Percentiles rank a stretch among this genome's conserved stretches.
These are phyloP conservation scores for Xylaria digitata DNA, from an alignment of 2,329 filamentous ascomycete species.

Conservation along the genomic window DNA sequence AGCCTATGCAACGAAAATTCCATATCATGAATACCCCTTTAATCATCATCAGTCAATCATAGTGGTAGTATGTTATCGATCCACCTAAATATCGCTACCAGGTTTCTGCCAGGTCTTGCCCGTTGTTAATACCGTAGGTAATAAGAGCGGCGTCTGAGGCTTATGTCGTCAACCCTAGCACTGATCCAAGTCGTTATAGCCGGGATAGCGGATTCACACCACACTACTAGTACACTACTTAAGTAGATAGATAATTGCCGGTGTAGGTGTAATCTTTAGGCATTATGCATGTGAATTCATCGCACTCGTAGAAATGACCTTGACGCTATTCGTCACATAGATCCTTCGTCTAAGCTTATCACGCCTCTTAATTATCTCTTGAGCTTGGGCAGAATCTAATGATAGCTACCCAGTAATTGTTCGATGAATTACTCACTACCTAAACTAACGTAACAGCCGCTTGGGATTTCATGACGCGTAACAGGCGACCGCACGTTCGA, in stretches of 20 bases:
- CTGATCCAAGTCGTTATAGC: constrained; percentile 19
- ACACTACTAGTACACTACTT: too few species aligned
- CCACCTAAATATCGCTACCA: constrained; percentile 14
- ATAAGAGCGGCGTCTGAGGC: constrained; percentile 2
- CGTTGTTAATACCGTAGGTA: constrained; percentile 10
- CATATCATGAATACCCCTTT: not conserved
- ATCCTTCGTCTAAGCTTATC: constrained; percentile 16
- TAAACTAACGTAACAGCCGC: not conserved
- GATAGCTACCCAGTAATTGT: not conserved
- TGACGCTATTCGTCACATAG: constrained; percentile 14
- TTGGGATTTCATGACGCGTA: not conserved
- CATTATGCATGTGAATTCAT: not conserved
- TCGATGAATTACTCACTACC: not conserved
- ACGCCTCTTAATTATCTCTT: constrained; percentile 20
- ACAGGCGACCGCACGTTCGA: constrained; percentile 1
- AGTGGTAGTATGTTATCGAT: not conserved
- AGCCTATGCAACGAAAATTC: constrained; percentile 2
- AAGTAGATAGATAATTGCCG: not conserved
- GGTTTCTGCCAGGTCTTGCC: not conserved
- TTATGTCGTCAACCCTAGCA: constrained; percentile 1
- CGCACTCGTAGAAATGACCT: not conserved
- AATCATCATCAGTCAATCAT: not conserved
- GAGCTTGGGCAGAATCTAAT: not conserved
- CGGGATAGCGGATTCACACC: constrained; percentile 12
- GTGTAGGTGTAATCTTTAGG: not conserved